A percentile compares a stretch with the other conserved stretches of the same genome.
phyloP scores from a whole-genome alignment of 495 filamentous ascomycete genomes.

The Penicillium manginii region DNA sequence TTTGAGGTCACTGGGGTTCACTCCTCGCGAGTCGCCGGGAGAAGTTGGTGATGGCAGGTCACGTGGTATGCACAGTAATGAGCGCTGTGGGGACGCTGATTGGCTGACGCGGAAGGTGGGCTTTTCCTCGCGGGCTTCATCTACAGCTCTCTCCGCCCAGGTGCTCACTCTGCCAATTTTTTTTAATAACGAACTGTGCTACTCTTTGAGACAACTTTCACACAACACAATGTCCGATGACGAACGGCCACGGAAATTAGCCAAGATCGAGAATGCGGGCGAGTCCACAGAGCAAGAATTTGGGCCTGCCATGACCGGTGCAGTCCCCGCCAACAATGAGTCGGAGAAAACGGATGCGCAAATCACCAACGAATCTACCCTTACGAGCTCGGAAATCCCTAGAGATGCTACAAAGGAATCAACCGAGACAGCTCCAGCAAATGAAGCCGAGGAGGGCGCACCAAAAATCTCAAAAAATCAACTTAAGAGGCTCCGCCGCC shows the following conservation, averaged over 20 bases:
- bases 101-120: constrained; percentile 28
- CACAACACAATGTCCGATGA: constrained; percentile 53
- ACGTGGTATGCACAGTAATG: constrained; percentile 46
- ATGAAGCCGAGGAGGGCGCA: constrained; percentile 20
- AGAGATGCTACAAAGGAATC: not conserved
- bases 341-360: constrained; percentile 8
- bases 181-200: not conserved
- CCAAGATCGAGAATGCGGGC: constrained; percentile 47
- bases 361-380: constrained; percentile 11
- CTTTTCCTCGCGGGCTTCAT: constrained; percentile 26
- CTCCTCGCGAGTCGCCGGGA: constrained; percentile 32
- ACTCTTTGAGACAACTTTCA: not conserved
- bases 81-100: constrained; percentile 33
- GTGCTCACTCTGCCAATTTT: not conserved
- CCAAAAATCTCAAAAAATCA: constrained; percentile 75
- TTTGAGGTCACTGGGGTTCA: constrained; percentile 20
- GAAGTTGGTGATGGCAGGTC: constrained; percentile 42
- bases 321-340: constrained; percentile 23
- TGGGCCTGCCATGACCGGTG: constrained; percentile 40
- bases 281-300: constrained; percentile 18
- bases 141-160: constrained; percentile 11
- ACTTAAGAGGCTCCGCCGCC: constrained; percentile 69
- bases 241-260: constrained; percentile 55
- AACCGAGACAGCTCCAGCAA: constrained; percentile 8
- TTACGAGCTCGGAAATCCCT: constrained; percentile 10